Evolutionary conservation across 2,329 filamentous ascomycete genomes (phyloP).

Genomic region (Venturia aucupariae): DNA sequence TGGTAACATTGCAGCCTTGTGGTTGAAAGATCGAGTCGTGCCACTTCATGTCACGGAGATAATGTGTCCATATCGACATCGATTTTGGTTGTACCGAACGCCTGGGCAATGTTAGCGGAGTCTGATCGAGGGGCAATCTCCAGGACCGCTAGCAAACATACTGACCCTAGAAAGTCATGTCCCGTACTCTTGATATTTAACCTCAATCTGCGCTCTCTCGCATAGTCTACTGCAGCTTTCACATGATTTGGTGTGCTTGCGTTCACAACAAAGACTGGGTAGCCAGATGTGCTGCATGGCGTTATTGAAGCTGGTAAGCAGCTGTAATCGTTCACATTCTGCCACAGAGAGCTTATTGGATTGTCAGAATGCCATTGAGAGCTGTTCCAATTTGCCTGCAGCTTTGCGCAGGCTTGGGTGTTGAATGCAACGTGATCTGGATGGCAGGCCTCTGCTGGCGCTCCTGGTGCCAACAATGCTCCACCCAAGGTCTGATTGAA

Average conservation of each 20-base stretch:
- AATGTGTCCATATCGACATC: constrained; percentile 10
- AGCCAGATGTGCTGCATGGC: constrained; percentile 5
- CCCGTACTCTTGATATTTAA: constrained; percentile 15
- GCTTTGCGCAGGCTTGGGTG: not conserved
- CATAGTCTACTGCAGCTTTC: constrained; percentile 12
- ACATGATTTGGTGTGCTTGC: constrained; percentile 11
- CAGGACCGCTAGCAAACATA: not conserved
- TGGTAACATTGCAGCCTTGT: constrained; percentile 5
- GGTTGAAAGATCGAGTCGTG: constrained; percentile 1
- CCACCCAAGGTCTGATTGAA: constrained; percentile 8
- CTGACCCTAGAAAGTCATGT: constrained; percentile 14
- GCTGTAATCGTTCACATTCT: constrained; percentile 15
- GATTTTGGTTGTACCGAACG: not conserved
- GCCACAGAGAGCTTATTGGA: constrained; percentile 10
- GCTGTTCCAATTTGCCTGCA: not conserved
- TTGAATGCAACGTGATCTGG: not conserved
- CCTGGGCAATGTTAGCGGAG: not conserved
- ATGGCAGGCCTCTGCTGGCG: constrained; percentile 13
- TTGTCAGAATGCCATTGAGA: constrained; percentile 10
- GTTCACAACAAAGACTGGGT: constrained; percentile 14
- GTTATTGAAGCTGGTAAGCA: constrained; percentile 10
- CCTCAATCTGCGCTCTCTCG: constrained; percentile 11
- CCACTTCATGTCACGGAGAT: constrained; percentile 6
- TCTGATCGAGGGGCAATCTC: too few relatives aligned
- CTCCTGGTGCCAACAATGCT: not conserved